Evolutionary conservation across 2,329 filamentous ascomycete species (phyloP).

Genomic region (Fragosphaeria purpurea): DNA sequence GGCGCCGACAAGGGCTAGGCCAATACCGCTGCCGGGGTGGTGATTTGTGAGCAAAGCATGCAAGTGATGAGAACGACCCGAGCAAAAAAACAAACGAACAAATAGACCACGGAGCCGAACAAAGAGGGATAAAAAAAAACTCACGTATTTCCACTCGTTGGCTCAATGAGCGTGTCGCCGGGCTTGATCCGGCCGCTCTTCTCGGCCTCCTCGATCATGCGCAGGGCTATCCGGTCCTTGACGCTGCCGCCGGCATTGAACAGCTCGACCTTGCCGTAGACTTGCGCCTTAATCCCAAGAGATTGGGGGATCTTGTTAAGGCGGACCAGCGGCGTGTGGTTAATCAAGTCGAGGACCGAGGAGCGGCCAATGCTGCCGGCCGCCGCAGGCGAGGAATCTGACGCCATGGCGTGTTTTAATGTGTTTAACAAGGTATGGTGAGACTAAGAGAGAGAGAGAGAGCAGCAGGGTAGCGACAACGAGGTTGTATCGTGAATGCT

Average conservation of each 20-base stretch:
- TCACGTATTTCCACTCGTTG: constrained; percentile 88
- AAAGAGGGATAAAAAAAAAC: constrained; percentile 18
- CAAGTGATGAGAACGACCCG: too few species aligned
- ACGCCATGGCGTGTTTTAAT: not conserved
- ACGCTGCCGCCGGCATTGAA: constrained; percentile 93
- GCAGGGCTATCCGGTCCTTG: constrained; percentile 89
- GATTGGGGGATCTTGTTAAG: constrained; percentile 89
- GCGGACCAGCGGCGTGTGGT: constrained; percentile 89
- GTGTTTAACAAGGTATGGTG: too few species aligned
- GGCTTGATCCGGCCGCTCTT: constrained; percentile 87
- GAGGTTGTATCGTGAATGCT: too few species aligned
- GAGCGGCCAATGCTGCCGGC: not conserved
- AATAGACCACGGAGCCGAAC: too few species aligned
- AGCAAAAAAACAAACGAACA: too few species aligned
- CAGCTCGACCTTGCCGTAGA: constrained; percentile 85
- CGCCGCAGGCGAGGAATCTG: not conserved
- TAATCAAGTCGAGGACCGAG: constrained; percentile 59
- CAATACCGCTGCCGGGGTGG: constrained; percentile 56
- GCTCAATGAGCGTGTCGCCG: constrained; percentile 93
- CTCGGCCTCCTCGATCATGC: constrained; percentile 97
- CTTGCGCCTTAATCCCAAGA: constrained; percentile 76
- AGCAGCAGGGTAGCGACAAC: too few species aligned
- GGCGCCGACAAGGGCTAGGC: constrained; percentile 83
- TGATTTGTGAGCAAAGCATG: too few species aligned
- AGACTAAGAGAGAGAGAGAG: too few species aligned